phyloP scores from a whole-genome alignment of 345 rosid species.

The Aquilaria sinensis region DNA sequence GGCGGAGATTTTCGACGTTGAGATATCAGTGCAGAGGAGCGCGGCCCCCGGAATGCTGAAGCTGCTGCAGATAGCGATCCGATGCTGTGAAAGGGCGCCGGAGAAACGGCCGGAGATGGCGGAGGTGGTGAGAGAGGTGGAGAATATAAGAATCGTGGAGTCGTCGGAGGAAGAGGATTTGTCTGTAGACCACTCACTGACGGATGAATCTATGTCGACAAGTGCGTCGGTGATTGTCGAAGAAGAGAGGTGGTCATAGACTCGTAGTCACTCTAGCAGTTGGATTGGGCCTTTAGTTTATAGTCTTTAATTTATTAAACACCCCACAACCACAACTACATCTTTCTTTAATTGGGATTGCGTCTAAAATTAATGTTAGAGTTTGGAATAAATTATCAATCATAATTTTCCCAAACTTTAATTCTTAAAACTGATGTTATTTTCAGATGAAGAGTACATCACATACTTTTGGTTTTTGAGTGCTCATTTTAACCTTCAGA shows the following conservation, averaged over 20 bases:
- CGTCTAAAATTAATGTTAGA: too few species aligned
- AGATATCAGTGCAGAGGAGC: constrained; percentile 33
- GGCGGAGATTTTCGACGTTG: constrained; percentile 46
- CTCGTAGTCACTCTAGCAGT: too few species aligned
- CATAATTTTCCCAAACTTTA: too few species aligned
- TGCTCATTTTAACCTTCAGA: too few species aligned
- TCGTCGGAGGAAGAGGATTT: constrained; percentile 23
- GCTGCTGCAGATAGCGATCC: constrained; percentile 38
- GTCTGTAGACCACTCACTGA: constrained; percentile 25
- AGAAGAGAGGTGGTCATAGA: background rate
- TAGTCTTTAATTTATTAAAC: too few species aligned
- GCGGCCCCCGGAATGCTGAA: constrained; percentile 35
- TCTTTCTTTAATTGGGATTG: too few species aligned
- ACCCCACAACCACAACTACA: too few species aligned
- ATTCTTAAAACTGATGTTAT: too few species aligned
- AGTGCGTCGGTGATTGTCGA: constrained; percentile 8
- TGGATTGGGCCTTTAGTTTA: too few species aligned
- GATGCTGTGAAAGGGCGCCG: constrained; percentile 38
- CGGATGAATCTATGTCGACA: constrained; percentile 29
- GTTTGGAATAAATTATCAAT: too few species aligned
- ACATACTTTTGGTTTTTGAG: too few species aligned
- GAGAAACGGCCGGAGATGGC: constrained; percentile 47
- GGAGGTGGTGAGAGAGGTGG: constrained; percentile 31
- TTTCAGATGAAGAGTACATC: too few species aligned
- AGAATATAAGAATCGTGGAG: constrained; percentile 17